Base-by-base conservation (phyloP, 352 stramenopile genomes). In the Phytophthora fragariae region DNA sequence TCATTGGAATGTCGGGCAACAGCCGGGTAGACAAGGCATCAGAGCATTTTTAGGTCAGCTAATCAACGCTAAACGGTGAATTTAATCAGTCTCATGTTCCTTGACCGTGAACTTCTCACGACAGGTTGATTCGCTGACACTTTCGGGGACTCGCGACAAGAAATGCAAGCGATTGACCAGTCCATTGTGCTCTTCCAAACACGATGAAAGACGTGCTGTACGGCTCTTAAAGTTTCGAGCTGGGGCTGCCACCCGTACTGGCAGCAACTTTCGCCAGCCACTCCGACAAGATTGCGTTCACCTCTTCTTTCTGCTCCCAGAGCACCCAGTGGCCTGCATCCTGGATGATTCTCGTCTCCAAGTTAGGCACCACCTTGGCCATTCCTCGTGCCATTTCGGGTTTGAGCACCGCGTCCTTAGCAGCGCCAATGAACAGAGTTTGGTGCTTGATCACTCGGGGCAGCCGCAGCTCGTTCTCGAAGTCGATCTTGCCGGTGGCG, bases 251-350 rank as follows among this genome's bases (percentile, higher is more conserved):
- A 41, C 15, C 47, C 29, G 14, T 56, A 15, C 44, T 9, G 10
- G 47, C 47, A 17, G 50, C 54, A 62, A 80, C 75, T 31, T 68
- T 78, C 11, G 52, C 65, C 57, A 80, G 33, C 74, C 74, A 81
- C 46, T 70, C 57, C 0, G 52, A 56, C 53, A 90, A 54, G 31
- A 86, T 82, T 1, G 68, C 54, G 57, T 80, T 88, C 54, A 90
- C 82, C 57, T 81, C 44, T 19, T 85, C 65, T 35, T 78, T 80
- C 31, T 85, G 71, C 59, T 88, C 78, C 76, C 70, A 85, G 10
- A 81, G 70, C 24, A 82, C 77, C 77, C 79, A 89, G 59, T 89
- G 79, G 2, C 71, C 81, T 12, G 81, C 72, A 59, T 85, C 59
- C 29, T 86, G 39, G 14, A 88, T 72, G 2, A 70, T 3, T 7